phyloP scores from a whole-genome alignment of 441 rosid genomes.

The Jatropha multifida region DNA sequence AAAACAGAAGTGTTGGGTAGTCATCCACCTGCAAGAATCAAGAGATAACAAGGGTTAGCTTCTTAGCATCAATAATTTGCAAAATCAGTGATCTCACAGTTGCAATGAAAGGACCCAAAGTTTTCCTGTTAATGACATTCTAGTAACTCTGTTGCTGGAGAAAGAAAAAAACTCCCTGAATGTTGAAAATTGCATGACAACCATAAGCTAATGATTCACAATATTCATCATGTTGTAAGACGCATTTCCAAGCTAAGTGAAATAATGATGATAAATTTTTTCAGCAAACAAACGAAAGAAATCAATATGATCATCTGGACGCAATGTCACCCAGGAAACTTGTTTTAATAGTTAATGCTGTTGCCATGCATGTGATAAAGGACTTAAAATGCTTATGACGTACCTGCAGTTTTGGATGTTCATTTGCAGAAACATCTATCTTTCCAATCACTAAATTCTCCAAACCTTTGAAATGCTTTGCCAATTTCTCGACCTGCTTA shows the following conservation, averaged over 20 bases:
- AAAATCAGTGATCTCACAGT: not conserved
- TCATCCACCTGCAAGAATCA: constrained; percentile 53
- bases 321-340: not conserved
- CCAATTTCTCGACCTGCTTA: constrained; percentile 80
- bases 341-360: not conserved
- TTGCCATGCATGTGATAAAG: constrained; percentile 7
- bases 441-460: constrained; percentile 66
- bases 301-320: not conserved
- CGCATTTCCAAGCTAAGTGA: not conserved
- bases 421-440: constrained; percentile 86
- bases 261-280: not conserved
- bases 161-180: not conserved
- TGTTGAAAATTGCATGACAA: not conserved
- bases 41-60: constrained; percentile 12
- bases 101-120: not conserved
- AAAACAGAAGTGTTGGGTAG: constrained; percentile 70
- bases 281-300: not conserved
- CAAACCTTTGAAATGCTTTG: constrained; percentile 79
- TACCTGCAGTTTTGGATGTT: constrained; percentile 83
- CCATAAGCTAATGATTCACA: not conserved
- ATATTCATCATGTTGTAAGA: not conserved
- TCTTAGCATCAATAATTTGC: not conserved
- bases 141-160: not conserved
- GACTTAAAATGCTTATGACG: constrained; percentile 27
- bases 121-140: not conserved